phyloP scores from a whole-genome alignment of 2,329 filamentous ascomycete genomes.

The Neophaeococcomyces mojaviensis region DNA sequence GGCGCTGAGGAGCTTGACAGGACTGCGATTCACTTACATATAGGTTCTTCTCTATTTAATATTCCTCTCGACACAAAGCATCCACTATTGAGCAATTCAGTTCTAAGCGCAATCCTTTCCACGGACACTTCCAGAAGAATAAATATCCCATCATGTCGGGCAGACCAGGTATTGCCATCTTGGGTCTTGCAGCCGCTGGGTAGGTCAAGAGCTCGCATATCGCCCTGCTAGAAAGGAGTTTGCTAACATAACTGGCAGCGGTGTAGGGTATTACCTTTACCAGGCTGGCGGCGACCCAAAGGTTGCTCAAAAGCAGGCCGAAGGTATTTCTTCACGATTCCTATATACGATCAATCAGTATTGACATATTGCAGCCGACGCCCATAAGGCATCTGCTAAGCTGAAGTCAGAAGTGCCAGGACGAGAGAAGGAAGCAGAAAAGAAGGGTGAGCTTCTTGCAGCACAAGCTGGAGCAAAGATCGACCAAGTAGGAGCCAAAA shows the following conservation, averaged over 20 bases:
- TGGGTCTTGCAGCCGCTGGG: conserved; percentile 56
- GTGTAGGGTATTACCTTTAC: conserved; percentile 86
- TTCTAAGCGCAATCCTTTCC: conserved; percentile 17
- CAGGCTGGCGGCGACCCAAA: conserved; percentile 71
- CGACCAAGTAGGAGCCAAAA: too few species aligned
- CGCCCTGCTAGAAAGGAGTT: background rate
- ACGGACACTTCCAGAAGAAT: conserved; percentile 15
- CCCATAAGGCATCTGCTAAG: conserved; percentile 59
- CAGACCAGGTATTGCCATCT: conserved; percentile 29
- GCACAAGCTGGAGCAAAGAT: conserved; percentile 45
- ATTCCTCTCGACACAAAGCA: background rate
- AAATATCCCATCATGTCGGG: conserved; percentile 19
- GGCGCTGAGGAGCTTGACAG: too few species aligned
- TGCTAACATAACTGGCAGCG: conserved; percentile 30
- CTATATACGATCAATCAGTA: background rate
- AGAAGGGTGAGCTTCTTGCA: conserved; percentile 56
- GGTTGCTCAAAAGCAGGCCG: conserved; percentile 75
- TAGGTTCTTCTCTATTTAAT: background rate
- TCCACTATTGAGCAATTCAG: conserved; percentile 20
- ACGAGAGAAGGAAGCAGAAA: conserved; percentile 55
- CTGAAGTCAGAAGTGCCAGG: conserved; percentile 61
- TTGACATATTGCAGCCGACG: conserved; percentile 56
- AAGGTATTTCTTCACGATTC: conserved; percentile 50
- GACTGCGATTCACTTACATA: too few species aligned
- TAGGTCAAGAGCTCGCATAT: conserved; percentile 1